Evolutionary conservation across 768 basidiomycete species (phyloP).

Genomic region (Dentipellis fragilis): DNA sequence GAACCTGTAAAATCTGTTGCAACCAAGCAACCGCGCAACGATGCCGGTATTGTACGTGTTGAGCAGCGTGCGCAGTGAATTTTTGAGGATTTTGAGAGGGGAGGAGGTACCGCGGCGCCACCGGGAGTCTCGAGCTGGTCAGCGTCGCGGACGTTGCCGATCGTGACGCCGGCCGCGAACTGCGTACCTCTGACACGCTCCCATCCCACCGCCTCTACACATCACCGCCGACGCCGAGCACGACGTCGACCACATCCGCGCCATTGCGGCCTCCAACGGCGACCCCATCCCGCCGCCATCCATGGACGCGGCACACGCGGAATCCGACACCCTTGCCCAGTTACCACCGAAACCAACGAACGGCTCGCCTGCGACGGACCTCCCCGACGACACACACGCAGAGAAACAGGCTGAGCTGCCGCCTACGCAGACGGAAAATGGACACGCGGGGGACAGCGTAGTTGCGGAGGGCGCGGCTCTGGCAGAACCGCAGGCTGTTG

Average conservation of each 20-base stretch:
- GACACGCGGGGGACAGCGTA: neutral
- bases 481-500: neutral
- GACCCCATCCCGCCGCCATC: constrained; percentile 5
- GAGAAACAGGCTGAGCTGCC: neutral
- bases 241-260: constrained; percentile 6
- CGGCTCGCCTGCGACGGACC: neutral
- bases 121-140: neutral
- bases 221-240: neutral
- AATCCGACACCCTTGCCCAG: constrained; percentile 16
- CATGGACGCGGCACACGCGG: constrained; percentile 15
- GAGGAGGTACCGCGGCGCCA: neutral
- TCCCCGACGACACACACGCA: neutral
- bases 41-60: no score
- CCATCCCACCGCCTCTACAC: neutral
- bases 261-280: constrained; percentile 1
- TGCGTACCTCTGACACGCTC: neutral
- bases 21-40: no score
- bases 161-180: neutral
- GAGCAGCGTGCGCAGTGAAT: neutral
- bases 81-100: neutral
- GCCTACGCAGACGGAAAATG: neutral
- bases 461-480: neutral
- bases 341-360: constrained; percentile 14
- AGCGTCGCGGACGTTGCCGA: neutral
- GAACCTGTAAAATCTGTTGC: no score